Base-by-base conservation (phyloP, 2,329 filamentous ascomycete species). In the Dactylellina sp. region DNA sequence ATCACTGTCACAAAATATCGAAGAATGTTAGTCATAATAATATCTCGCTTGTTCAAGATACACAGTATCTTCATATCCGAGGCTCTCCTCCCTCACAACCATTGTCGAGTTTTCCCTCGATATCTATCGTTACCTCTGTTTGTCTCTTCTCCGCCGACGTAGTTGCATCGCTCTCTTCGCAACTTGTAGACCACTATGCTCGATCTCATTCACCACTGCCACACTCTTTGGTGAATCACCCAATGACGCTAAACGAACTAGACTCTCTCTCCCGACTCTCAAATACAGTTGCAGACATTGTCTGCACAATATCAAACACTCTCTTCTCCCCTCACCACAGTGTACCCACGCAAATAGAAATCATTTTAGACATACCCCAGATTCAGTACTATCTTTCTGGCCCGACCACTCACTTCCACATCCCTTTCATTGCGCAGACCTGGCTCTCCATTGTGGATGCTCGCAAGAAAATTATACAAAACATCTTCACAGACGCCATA, bases 371-470 rank as follows among this genome's bases (percentile, higher is more conserved):
- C 39, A 66, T 74, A 9, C 70, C 70, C 1, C 61, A 63, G 37
- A 74, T 74, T 5, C 70, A 74, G 44, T 74, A 74, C 70, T 74
- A 74, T 24, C 61, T 74, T 47, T 74, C 70, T 32, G 70, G 70
- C 3, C 70, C 70, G 1, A 49, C 22, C 24, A 44, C 70, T 4
- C 55, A 66, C 22, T 74, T 66, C 25, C 47, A 65, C 28, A 55
- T 47, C 35, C 53, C 61, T 1, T 14, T 20, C 6, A 52, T 74
- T 16, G 40, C 55, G 11, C 24, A 47, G 14, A 35, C 55, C 1
- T 74, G 70, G 70, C 22, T 65, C 5, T 28, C 55, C 7, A 59
- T 74, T 2, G 35, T 74, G 22, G 56, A 74, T 28, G 6, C 40
- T 5, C 46, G 70, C 6, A 74, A 66, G n/a, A 25, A 25, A 9